Evolutionary conservation across 805 yeast species (phyloP).

Genomic region (Ogataea salicorniae): DNA sequence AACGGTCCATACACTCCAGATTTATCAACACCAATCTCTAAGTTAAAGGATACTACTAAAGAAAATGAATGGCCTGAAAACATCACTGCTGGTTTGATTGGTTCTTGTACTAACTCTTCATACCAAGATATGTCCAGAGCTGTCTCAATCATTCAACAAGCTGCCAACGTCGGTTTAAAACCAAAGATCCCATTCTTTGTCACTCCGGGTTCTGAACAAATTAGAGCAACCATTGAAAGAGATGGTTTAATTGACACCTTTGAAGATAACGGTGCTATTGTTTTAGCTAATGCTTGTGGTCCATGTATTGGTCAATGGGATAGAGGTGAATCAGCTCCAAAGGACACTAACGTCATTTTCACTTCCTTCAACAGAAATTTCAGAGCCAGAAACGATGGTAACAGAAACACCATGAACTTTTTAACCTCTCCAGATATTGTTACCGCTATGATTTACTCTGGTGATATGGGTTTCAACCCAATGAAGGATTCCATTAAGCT

Average conservation of each 20-base stretch:
- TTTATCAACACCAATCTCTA: constrained; percentile 90
- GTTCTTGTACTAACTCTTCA: constrained; percentile 98
- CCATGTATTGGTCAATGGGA: constrained; percentile 99
- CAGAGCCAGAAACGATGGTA: constrained; percentile 97
- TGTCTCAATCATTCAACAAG: constrained; percentile 86
- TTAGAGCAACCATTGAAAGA: constrained; percentile 95
- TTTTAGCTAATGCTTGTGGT: constrained; percentile 97
- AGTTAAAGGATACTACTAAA: constrained; percentile 77
- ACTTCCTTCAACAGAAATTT: constrained; percentile 98
- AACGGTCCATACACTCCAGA: constrained; percentile 99
- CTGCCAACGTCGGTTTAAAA: constrained; percentile 84
- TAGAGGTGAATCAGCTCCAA: constrained; percentile 78
- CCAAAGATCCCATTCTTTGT: constrained; percentile 90
- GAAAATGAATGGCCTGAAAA: constrained; percentile 89
- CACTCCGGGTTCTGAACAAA: constrained; percentile 98
- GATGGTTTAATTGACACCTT: constrained; percentile 90
- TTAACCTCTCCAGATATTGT: constrained; percentile 96
- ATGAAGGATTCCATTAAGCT: constrained; percentile 83
- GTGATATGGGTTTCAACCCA: constrained; percentile 96
- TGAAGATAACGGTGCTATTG: constrained; percentile 88
- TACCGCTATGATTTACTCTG: constrained; percentile 92
- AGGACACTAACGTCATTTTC: constrained; percentile 94
- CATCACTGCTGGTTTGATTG: constrained; percentile 92
- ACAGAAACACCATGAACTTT: constrained; percentile 95
- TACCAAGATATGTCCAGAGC: constrained; percentile 98